Evolutionary conservation across 2,329 filamentous ascomycete species (phyloP).

Genomic region (Phoma sp.): DNA sequence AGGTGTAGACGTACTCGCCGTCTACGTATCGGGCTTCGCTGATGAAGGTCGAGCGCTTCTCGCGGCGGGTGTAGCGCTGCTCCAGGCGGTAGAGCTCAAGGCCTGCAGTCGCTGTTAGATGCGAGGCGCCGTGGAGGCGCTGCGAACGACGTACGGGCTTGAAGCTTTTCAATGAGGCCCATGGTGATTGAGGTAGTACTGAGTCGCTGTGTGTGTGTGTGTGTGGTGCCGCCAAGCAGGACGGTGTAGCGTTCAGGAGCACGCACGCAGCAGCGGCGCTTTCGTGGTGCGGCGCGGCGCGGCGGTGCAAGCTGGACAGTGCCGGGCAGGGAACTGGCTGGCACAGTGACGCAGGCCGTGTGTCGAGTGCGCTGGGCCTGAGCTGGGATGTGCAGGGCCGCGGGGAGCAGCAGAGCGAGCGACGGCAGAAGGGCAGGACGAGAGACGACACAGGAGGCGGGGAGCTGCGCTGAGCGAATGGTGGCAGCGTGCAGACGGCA

Average conservation of each 20-base stretch:
- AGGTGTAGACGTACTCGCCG: conserved; percentile 85
- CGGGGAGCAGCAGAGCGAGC: conserved; percentile 1
- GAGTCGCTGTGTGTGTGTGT: conserved; percentile 4
- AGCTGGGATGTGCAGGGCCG: neutral
- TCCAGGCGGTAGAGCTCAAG: conserved; percentile 94
- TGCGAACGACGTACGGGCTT: conserved; percentile 43
- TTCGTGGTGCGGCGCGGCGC: conserved; percentile 21
- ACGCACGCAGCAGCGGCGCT: conserved; percentile 16
- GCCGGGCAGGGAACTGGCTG: conserved; percentile 29
- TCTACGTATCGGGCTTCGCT: conserved; percentile 92
- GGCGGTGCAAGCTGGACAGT: conserved; percentile 12
- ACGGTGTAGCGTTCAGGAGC: conserved; percentile 13
- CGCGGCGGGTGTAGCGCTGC: conserved; percentile 90
- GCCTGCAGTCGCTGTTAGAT: conserved; percentile 47
- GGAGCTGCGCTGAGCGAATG: conserved; percentile 7
- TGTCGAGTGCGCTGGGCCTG: conserved; percentile 14
- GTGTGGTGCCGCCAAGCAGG: conserved; percentile 7
- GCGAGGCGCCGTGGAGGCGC: conserved; percentile 1
- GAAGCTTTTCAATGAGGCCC: conserved; percentile 50
- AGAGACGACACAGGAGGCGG: conserved; percentile 13
- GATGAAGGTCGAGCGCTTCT: conserved; percentile 86
- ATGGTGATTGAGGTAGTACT: conserved; percentile 31
- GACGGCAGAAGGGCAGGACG: conserved; percentile 2
- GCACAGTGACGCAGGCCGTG: conserved; percentile 28
- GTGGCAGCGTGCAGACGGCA: conserved; percentile 8